These are phyloP conservation scores for Saccharomyces jurei DNA, from an alignment of 805 yeast species.

Conservation along the genomic window DNA sequence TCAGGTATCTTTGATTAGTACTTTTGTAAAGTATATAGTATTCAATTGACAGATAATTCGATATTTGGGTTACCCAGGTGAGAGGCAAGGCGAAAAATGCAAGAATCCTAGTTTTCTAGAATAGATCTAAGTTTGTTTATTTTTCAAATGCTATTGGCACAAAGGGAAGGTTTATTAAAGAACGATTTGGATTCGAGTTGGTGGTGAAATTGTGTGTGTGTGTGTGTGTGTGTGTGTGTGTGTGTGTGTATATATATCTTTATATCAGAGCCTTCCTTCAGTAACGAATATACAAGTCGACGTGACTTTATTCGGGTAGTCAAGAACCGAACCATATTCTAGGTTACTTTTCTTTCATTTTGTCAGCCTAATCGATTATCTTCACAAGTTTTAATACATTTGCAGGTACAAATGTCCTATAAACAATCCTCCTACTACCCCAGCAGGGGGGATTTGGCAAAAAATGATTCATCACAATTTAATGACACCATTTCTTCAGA, in stretches of 20 bases:
- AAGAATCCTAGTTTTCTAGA: not conserved
- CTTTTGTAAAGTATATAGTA: not conserved
- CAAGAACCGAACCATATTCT: not conserved
- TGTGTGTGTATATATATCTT: not conserved
- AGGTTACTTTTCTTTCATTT: not conserved
- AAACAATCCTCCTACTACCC: not conserved
- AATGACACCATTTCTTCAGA: not conserved
- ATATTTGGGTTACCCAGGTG: not conserved
- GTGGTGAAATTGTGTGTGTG: not conserved
- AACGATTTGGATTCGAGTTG: not conserved
- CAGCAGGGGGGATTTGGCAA: not conserved
- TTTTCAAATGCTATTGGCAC: not conserved
- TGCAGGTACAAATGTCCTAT: constrained; percentile 17
- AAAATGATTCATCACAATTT: not conserved
- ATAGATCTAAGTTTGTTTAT: not conserved
- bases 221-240: too few species aligned
- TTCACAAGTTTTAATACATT: constrained; percentile 2
- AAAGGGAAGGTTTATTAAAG: not conserved
- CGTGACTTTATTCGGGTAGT: not conserved
- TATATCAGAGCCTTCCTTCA: not conserved
- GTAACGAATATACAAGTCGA: not conserved
- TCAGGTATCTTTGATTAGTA: not conserved
- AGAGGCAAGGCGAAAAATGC: not conserved
- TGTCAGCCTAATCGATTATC: not conserved
- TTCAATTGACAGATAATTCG: not conserved